Conservation (phyloP, 2,329 filamentous ascomycete genomes). For the Calonectria pseudoreteaudii region DNA sequence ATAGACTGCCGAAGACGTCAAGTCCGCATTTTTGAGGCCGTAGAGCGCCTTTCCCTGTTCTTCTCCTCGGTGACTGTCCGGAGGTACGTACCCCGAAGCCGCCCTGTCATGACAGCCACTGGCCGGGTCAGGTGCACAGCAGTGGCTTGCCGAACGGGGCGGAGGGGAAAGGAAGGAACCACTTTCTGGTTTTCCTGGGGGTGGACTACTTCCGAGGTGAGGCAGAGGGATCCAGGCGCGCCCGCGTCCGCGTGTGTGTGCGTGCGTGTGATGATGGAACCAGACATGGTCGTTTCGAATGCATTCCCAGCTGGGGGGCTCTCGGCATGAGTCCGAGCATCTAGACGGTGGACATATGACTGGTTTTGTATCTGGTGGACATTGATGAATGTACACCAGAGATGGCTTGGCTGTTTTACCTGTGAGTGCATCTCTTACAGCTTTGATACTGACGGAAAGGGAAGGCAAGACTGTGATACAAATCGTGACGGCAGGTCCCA, state of each 20-base stretch:
- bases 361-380: background rate
- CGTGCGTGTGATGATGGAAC: background rate
- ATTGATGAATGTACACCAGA: background rate
- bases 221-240: background rate
- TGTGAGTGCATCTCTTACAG: background rate
- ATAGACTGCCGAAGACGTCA: background rate
- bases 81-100: constrained; percentile 38
- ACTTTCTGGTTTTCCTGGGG: background rate
- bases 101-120: constrained; percentile 25
- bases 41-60: background rate
- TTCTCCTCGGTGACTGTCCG: constrained; percentile 41
- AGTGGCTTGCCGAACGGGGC: background rate
- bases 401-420: background rate
- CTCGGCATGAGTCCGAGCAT: constrained; percentile 10
- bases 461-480: background rate
- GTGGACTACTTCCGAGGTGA: constrained; percentile 36
- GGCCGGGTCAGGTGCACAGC: constrained; percentile 20
- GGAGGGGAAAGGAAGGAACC: background rate
- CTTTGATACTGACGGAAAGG: background rate
- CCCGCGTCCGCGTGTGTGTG: background rate
- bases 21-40: constrained; percentile 6
- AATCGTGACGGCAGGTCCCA: background rate
- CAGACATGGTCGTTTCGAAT: constrained; percentile 1
- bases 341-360: constrained; percentile 1
- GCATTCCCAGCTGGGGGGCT: background rate